A percentile compares a stretch with the other conserved stretches of the same genome.
These are phyloP conservation scores for Xylaria longipes DNA, from an alignment of 495 filamentous ascomycete genomes.

Conservation along the genomic window DNA sequence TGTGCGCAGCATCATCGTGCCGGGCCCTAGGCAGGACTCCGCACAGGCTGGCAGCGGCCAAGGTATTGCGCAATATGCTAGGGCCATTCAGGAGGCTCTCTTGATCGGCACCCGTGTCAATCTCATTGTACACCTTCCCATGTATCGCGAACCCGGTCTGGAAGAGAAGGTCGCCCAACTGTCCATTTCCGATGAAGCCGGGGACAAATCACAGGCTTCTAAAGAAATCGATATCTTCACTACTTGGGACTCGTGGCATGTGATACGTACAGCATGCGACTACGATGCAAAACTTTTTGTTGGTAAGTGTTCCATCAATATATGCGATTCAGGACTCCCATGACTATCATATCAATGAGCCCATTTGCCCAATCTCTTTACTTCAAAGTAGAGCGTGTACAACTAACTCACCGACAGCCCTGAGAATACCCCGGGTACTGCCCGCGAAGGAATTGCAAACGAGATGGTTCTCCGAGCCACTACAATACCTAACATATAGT, in stretches of 20 bases:
- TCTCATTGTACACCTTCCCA: conserved; percentile 79
- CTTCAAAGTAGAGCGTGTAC: background rate
- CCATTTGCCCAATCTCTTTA: background rate
- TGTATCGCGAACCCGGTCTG: conserved; percentile 64
- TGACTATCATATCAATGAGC: background rate
- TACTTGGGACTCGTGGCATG: conserved; percentile 93
- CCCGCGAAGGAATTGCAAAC: conserved; percentile 76
- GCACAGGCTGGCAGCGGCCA: conserved; percentile 44
- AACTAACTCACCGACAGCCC: conserved; percentile 55
- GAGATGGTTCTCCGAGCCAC: conserved; percentile 93
- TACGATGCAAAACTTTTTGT: conserved; percentile 82
- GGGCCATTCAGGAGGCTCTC: conserved; percentile 82
- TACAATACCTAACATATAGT: conserved; percentile 77
- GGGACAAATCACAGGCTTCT: conserved; percentile 25
- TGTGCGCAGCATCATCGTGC: conserved; percentile 79
- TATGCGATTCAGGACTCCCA: too few species aligned
- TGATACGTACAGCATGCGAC: conserved; percentile 83
- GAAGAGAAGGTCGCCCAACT: conserved; percentile 49
- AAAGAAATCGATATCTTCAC: conserved; percentile 69
- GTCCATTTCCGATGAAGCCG: conserved; percentile 40
- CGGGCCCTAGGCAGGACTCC: conserved; percentile 67
- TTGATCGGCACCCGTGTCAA: conserved; percentile 75
- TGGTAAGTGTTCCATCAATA: conserved; percentile 71
- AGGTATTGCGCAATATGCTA: conserved; percentile 73
- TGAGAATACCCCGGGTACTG: conserved; percentile 78